These are phyloP conservation scores for Exutisphaerella laricina DNA, from an alignment of 2,329 filamentous ascomycete genomes.

Conservation along the genomic window DNA sequence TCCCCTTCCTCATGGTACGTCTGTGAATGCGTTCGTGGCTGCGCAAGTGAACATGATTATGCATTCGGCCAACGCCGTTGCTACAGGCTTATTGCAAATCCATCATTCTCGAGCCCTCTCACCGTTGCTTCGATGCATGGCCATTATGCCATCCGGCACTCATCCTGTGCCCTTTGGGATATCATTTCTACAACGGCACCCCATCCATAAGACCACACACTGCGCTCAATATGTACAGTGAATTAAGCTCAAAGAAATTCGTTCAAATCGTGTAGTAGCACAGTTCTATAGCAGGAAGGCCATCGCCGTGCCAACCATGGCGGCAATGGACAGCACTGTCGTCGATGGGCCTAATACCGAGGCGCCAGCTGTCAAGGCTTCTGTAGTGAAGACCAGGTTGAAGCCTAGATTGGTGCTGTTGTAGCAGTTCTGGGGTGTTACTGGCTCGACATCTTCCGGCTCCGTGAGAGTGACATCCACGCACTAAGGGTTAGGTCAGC, in stretches of 20 bases:
- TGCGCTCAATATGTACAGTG: background rate
- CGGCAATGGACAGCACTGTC: background rate
- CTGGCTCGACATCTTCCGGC: slow-evolving; percentile 65
- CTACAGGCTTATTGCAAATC: no score
- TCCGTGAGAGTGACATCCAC: slow-evolving; percentile 91
- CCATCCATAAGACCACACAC: background rate
- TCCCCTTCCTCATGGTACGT: no score
- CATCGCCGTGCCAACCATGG: background rate
- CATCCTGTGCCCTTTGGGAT: no score
- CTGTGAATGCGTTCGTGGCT: no score
- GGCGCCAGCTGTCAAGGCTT: slow-evolving; percentile 24
- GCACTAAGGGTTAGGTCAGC: slow-evolving; percentile 53
- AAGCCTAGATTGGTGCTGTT: slow-evolving; percentile 75
- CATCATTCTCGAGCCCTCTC: no score
- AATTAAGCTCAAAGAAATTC: background rate
- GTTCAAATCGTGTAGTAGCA: background rate
- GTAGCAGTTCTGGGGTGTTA: slow-evolving; percentile 80
- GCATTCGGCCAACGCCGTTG: no score
- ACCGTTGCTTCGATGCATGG: no score
- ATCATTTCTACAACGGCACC: no score
- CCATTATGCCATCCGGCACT: no score
- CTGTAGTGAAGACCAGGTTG: slow-evolving; percentile 64
- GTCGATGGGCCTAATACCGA: background rate
- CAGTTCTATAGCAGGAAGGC: background rate
- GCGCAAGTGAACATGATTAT: no score